Base-by-base conservation (phyloP, 1,139 yeast genomes). In the Candida sp. region DNA sequence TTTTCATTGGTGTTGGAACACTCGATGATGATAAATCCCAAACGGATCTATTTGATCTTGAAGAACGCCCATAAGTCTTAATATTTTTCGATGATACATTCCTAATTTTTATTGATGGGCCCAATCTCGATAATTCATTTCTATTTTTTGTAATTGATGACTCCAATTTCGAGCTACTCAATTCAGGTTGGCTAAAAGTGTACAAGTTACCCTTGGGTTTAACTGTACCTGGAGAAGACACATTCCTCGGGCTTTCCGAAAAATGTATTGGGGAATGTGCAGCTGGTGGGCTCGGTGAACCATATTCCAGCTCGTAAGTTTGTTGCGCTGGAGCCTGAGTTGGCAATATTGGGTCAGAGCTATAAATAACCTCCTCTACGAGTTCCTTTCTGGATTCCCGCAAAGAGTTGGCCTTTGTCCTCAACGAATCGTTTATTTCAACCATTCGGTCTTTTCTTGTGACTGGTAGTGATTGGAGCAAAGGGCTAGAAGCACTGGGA, bases 1-100 rank as follows among this genome's bases (percentile, higher is more conserved):
- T 15, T 15, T 15, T 15, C 19, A 15, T 15, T 15, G 19, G 19
- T 15, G 19, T 15, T 15, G 19, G 19, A 15, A 15, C 19, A 15
- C 19, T 15, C 19, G 19, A 35, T 5, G 37, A 35, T 35, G 37
- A 35, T 5, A 35, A 5, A 35, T 35, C 37, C 37, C 37, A 35
- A 5, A 22, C 22, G 9, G 37, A 19, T 22, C 21, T 35, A 5
- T 8, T 5, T 12, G 11, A 15, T 12, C 9, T 15, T 4, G 21
- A 25, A 25, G 29, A 25, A 11, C 11, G 11, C 11, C 29, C 29
- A 11, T 25, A 25, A 3, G 29, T 25, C 11, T 25, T 25, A 11
- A 25, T 25, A 25, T 25, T 2, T 15, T 15, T 15, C 19, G 19
- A 15, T 15, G 19, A 15, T 15, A 15, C 19, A 15, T 15, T 15